Percentiles rank a stretch among this genome's conserved stretches.
These are phyloP conservation scores for Lycium barbarum DNA, from an alignment of 257 asterid genomes.

Conservation along the genomic window DNA sequence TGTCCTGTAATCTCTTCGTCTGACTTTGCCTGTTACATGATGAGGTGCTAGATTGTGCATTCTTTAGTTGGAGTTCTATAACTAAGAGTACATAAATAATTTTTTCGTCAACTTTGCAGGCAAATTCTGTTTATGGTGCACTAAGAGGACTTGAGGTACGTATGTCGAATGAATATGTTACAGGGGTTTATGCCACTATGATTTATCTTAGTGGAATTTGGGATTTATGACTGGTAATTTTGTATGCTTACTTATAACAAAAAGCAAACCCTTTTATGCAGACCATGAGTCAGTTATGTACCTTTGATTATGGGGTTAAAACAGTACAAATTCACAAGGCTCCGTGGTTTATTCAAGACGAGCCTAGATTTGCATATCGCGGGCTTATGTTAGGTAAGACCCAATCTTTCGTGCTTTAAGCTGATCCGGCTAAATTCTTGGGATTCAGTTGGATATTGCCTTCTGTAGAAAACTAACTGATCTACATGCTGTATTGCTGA, in stretches of 20 bases:
- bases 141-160: conserved; percentile 90
- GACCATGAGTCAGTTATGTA: conserved; percentile 90
- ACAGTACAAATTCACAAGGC: conserved; percentile 67
- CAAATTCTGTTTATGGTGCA: conserved; percentile 84
- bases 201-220: background rate
- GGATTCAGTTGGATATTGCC: background rate
- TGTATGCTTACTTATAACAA: background rate
- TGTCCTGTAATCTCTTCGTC: background rate
- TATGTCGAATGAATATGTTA: background rate
- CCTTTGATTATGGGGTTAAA: conserved; percentile 77
- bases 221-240: background rate
- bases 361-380: conserved; percentile 83
- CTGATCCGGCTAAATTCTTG: too few relatives aligned
- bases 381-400: conserved; percentile 81
- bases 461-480: background rate
- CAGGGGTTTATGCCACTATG: background rate
- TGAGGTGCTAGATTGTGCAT: conserved; percentile 16
- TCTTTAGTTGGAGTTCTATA: background rate
- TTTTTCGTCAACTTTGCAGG: conserved; percentile 53
- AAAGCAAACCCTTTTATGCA: conserved; percentile 34
- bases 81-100: background rate
- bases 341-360: conserved; percentile 92
- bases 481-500: background rate
- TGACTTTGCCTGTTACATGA: background rate
- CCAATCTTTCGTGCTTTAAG: background rate